These are phyloP conservation scores for Penicillium bovifimosum DNA, from an alignment of 495 filamentous ascomycete species.

Conservation along the genomic window DNA sequence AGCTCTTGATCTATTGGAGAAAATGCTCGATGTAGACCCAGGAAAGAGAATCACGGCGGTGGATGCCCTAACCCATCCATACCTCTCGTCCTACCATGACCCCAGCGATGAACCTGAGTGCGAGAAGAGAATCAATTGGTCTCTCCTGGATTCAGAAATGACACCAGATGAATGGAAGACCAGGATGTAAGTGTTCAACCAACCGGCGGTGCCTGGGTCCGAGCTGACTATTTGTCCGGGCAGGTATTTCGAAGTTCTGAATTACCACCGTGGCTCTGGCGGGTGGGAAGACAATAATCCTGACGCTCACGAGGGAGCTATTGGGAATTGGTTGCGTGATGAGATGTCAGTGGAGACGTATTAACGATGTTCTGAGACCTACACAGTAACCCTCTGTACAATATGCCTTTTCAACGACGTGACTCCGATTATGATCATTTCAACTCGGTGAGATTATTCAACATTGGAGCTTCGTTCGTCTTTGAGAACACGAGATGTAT, in stretches of 20 bases:
- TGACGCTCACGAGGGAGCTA: background rate
- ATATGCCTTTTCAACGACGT: background rate
- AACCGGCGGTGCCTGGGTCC: background rate
- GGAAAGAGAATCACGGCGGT: slow-evolving; percentile 73
- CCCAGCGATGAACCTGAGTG: slow-evolving; percentile 84
- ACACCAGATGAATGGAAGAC: slow-evolving; percentile 8
- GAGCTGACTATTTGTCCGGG: background rate
- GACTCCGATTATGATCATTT: too few relatives aligned
- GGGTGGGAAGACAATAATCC: background rate
- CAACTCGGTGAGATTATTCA: too few relatives aligned
- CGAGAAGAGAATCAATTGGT: slow-evolving; percentile 9
- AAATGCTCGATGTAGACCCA: slow-evolving; percentile 90
- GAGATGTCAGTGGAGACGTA: slow-evolving; percentile 2
- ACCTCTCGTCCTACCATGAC: slow-evolving; percentile 85
- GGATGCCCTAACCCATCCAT: slow-evolving; percentile 73
- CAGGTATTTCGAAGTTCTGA: slow-evolving; percentile 3
- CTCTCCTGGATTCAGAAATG: slow-evolving; percentile 10
- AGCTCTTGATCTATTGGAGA: slow-evolving; percentile 84
- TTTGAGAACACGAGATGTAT: too few relatives aligned
- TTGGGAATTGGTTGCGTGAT: background rate
- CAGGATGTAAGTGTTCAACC: slow-evolving; percentile 2
- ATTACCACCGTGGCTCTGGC: slow-evolving; percentile 1
- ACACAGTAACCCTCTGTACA: background rate
- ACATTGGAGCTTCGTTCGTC: too few relatives aligned
- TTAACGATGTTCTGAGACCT: background rate